Evolutionary conservation across 1,139 yeast species (phyloP), one percentile per base, ranked within the genome.

Genomic region (Yamadazyma dendronema): DNA sequence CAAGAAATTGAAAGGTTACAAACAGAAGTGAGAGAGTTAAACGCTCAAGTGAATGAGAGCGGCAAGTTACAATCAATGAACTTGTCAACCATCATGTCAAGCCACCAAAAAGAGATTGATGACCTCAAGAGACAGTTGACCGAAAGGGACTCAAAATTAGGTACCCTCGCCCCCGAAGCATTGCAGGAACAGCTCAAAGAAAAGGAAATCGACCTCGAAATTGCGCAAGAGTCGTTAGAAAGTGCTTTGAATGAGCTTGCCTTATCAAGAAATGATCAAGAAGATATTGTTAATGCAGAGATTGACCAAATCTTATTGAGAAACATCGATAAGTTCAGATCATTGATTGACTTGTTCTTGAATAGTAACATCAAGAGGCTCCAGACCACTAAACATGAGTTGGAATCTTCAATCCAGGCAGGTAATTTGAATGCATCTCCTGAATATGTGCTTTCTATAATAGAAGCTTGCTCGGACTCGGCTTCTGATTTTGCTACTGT

Each of bases 401-500:
- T 87, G 42, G 81, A 79, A 38, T 82, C 92, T 3, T 84, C 94
- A 16, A 76, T 84, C 75, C 92, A 84, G 57, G 88, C 92, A 13
- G 95, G 95, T 39, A 86, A 86, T 53, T 79, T 81, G 49, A 81
- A 81, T 54, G 73, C 95, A 2, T 77, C 94, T 0, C 88, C 95
- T 2, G 84, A 77, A 50, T 84, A 79, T 52, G 62, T 85, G 28
- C 66, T 82, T 31, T 82, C 94, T 0, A 66, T 86, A 34, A 66
- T 83, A 47, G 96, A 89, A 55, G 76, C 81, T 48, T 74, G 85
- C 17, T 77, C 89, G 0, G 77, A 81, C 37, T 69, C 78, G 17
- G 88, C 90, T 0, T 86, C 92, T 6, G 94, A 84, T 35, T 87
- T 89, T 59, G 85, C 95, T 4, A 77, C 82, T 13, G 79, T 84